Evolutionary conservation across 2,329 filamentous ascomycete genomes (phyloP).

Genomic region (Phaeosphaeria sp.): DNA sequence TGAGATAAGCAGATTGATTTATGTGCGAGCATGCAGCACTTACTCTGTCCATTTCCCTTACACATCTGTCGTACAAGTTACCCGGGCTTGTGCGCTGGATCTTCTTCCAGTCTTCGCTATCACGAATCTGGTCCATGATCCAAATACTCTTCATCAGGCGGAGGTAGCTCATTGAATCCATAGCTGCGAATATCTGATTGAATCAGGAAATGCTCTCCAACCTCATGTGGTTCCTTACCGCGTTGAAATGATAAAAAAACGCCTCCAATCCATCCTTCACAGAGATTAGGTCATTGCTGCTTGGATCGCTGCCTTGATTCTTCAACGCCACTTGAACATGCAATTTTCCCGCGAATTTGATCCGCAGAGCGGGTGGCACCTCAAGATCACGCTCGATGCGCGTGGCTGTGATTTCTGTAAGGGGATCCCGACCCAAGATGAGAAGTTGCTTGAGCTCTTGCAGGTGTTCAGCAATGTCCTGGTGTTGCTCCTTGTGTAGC

Average conservation of each 20-base stretch:
- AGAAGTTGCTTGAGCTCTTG: constrained; percentile 17
- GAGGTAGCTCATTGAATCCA: constrained; percentile 11
- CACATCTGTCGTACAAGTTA: constrained; percentile 12
- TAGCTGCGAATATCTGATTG: neutral
- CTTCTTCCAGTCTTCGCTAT: constrained; percentile 9
- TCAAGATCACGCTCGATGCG: constrained; percentile 2
- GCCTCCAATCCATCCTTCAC: constrained; percentile 12
- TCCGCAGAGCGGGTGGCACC: constrained; percentile 9
- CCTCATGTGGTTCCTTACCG: neutral
- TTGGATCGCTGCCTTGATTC: neutral
- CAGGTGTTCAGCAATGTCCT: constrained; percentile 14
- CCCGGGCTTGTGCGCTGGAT: constrained; percentile 10
- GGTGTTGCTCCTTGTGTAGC: constrained; percentile 14
- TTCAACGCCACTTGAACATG: neutral
- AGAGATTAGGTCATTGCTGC: too few relatives aligned
- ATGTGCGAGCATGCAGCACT: neutral
- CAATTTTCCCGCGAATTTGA: neutral
- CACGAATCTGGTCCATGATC: constrained; percentile 15
- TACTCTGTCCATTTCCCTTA: constrained; percentile 8
- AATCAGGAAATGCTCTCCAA: neutral
- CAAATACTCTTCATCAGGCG: constrained; percentile 17
- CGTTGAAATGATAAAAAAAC: constrained; percentile 14
- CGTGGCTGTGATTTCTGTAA: neutral
- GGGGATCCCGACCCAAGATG: constrained; percentile 2
- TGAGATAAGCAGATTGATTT: neutral